These are phyloP conservation scores for Mortierella sp. DNA, from an alignment of 371 early-diverging fungal species.

Conservation along the genomic window DNA sequence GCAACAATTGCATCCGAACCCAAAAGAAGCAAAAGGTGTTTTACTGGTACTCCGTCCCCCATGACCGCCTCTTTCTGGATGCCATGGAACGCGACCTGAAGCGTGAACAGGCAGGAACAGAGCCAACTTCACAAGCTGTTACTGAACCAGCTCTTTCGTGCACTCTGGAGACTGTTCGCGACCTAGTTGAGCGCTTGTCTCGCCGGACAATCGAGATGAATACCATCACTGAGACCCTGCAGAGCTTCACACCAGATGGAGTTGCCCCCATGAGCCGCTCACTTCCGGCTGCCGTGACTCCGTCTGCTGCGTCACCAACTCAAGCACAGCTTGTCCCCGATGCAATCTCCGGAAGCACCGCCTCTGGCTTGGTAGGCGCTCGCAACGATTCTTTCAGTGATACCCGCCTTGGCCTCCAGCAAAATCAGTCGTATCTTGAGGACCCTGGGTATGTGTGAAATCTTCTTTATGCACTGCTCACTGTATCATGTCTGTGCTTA, in stretches of 20 bases:
- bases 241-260: slow-evolving; percentile 52
- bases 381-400: slow-evolving; percentile 58
- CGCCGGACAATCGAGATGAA: slow-evolving; percentile 55
- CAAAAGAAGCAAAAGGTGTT: slow-evolving; percentile 99
- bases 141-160: slow-evolving; percentile 71
- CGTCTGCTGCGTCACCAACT: slow-evolving; percentile 34
- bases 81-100: slow-evolving; percentile 99
- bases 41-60: slow-evolving; percentile 98
- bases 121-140: slow-evolving; percentile 80
- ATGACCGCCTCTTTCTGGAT: slow-evolving; percentile 97
- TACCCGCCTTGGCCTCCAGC: slow-evolving; percentile 57
- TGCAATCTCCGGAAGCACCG: slow-evolving; percentile 3
- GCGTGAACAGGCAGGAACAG: slow-evolving; percentile 89
- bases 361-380: slow-evolving; percentile 31
- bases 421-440: slow-evolving; percentile 34
- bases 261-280: slow-evolving; percentile 46
- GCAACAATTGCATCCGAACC: slow-evolving; percentile 98
- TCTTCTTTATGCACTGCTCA: neutral
- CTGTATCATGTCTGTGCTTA: neutral
- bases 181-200: slow-evolving; percentile 68
- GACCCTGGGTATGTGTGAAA: slow-evolving; percentile 27
- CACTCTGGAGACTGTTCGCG: slow-evolving; percentile 72
- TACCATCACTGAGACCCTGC: slow-evolving; percentile 53
- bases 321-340: slow-evolving; percentile 51
- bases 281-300: slow-evolving; percentile 26